Base-by-base conservation (phyloP, 2,329 filamentous ascomycete species). In the Didymella sp. region DNA sequence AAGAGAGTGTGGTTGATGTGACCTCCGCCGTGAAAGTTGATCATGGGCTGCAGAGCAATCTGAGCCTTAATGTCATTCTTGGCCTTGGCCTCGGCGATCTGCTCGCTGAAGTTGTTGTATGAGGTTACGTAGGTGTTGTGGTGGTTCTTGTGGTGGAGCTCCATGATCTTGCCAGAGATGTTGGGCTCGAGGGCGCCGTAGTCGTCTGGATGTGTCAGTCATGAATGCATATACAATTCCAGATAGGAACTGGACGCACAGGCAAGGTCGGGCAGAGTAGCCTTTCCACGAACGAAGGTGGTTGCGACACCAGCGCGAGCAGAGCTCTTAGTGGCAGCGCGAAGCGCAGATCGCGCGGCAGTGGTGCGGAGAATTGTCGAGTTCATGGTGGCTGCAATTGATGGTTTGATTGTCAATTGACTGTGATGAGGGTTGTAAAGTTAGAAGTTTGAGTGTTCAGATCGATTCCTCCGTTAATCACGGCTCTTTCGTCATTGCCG, bases 121-220 rank as follows among this genome's bases (percentile, higher is more conserved):
- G 89, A 89, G 78, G 88, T 95, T 69, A 96, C 91, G 77, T 96
- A 96, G 72, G 92, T 93, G 79, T 94, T 88, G 83, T 96, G 93
- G 84, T 96, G 92, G 80, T 92, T 94, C 81, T 86, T 88, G 86
- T 96, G 90, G 84, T 96, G 93, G 42, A 96, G 86, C 82, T 96
- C 91, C 93, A 96, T 96, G 82, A 96, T 96, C 80, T 95, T 87
- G 77, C 90, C 89, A 45, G 89, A 93, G 81, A 96, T 85, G 74
- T 84, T 78, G 66, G 85, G 86, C 82, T 99, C 95, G 71, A 99
- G 92, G 49, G 93, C 95, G 75, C 89, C 91, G 79, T 97, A 99
- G 84, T 97, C 95, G 77, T 98, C 94, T 96, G 66, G 0, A 2
- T 1, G 1, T 0, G 3, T 9, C 13, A 25, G 51, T 69, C 47